Base-by-base conservation (phyloP, 2,329 filamentous ascomycete species). In the Fusarium vanettenii region DNA sequence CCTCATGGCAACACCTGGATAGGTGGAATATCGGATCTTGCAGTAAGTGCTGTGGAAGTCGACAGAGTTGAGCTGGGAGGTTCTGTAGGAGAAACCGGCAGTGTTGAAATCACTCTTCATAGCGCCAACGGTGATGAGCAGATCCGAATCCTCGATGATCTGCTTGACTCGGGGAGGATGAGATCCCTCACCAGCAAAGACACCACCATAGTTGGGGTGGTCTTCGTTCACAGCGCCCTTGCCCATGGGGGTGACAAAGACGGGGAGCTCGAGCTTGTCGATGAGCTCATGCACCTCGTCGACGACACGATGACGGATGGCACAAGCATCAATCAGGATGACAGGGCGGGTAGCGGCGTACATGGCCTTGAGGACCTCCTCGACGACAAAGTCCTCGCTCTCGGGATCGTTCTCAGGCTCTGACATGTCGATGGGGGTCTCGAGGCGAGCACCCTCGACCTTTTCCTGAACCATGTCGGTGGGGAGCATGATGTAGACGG, bases 191-290 rank as follows among this genome's bases (percentile, higher is more conserved):
- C 95, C 95, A 10, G 93, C 93, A 81, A 97, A 97, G 6, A 97
- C 93, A 73, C 95, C 95, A 25, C 93, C 93, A 76, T 93, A 97
- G 79, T 90, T 93, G n/a, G 88, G 86, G 56, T 93, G 88, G 2
- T 89, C 89, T 82, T 98, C 95, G 78, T 97, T 89, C 56, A 98
- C 89, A 22, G 93, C 93, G 20, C 94, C 90, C 85, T 97, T 97
- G 56, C 95, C 95, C 93, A 97, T 97, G 3, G 95, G 94, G 0
- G 94, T 93, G n/a, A 95, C 93, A 77, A 97, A 97, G 0, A 94
- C 92, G 6, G 95, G 95, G 9, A 97, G 86, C 5, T 90, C 87
- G 1, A 94, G 94, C 82, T 92, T 94, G 70, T 92, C 87, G 61
- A 97, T 86, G 18, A 98, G 86, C 9, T 90, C 89, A 76, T 94